phyloP scores from a whole-genome alignment of 352 stramenopile genomes.

The Albugo candida region DNA sequence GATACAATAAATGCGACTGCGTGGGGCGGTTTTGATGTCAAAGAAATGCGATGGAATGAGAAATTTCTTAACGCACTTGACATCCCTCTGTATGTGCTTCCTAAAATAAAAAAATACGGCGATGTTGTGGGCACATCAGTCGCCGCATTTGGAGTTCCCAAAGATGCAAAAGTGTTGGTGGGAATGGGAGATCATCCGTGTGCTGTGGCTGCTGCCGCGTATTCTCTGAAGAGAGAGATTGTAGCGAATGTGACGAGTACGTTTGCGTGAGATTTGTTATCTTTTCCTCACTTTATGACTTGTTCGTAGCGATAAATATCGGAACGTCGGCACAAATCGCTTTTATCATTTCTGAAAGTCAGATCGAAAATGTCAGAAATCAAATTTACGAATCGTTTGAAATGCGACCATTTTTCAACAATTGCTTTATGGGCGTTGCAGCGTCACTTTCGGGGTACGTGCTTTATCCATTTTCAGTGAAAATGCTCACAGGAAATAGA shows the following conservation, averaged over 20 bases:
- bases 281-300: background rate
- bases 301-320: constrained; percentile 48
- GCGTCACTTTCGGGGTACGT: constrained; percentile 49
- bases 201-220: constrained; percentile 24
- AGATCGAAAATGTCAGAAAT: background rate
- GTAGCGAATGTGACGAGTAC: background rate
- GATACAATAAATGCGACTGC: constrained; percentile 59
- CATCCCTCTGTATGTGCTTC: constrained; percentile 41
- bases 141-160: constrained; percentile 13
- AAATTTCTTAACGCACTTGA: constrained; percentile 26
- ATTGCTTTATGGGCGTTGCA: constrained; percentile 42
- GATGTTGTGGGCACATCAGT: constrained; percentile 19
- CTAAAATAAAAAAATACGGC: constrained; percentile 27
- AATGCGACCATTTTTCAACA: constrained; percentile 38
- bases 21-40: constrained; percentile 40
- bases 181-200: constrained; percentile 67
- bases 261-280: constrained; percentile 1
- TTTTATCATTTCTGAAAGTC: constrained; percentile 22
- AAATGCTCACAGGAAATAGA: background rate
- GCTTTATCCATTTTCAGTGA: background rate
- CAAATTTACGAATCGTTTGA: constrained; percentile 23
- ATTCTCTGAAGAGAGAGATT: background rate
- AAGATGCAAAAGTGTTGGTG: constrained; percentile 19
- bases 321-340: constrained; percentile 64
- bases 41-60: constrained; percentile 22